Conservation (phyloP, 1,284 basidiomycete species). For the Meira nashicola region DNA sequence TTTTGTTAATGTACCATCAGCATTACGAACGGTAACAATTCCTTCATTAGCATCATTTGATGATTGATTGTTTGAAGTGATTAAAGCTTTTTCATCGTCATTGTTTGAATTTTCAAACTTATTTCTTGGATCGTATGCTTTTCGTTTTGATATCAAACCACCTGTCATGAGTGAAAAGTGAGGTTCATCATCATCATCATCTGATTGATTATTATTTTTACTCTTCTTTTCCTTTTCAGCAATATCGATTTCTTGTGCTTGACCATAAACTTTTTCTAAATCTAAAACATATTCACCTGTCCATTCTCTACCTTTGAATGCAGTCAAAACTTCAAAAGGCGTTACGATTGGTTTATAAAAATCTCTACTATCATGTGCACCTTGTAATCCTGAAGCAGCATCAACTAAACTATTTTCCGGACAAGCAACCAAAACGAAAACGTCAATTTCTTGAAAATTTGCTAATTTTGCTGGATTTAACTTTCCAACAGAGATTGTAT, state of each 20-base stretch:
- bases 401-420: conserved; percentile 87
- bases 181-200: conserved; percentile 56
- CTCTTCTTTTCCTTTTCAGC: conserved; percentile 1
- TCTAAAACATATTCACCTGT: conserved; percentile 75
- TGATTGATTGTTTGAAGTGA: conserved; percentile 10
- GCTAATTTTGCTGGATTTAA: conserved; percentile 90
- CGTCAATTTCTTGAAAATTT: conserved; percentile 94
- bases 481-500: conserved; percentile 92
- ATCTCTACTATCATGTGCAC: conserved; percentile 59
- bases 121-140: conserved; percentile 53
- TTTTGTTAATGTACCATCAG: conserved; percentile 61
- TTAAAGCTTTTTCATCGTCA: conserved; percentile 25
- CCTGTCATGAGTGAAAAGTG: conserved; percentile 81
- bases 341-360: conserved; percentile 88
- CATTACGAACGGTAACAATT: conserved; percentile 62
- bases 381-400: conserved; percentile 45
- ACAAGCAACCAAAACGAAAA: conserved; percentile 90
- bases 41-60: conserved; percentile 7
- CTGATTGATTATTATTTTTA: conserved; percentile 16
- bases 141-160: conserved; percentile 71
- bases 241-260: neutral
- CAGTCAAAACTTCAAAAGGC: conserved; percentile 83
- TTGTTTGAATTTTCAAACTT: conserved; percentile 9
- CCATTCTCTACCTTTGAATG: conserved; percentile 64
- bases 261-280: conserved; percentile 60